phyloP scores from a whole-genome alignment of 306 rosid species.

The Pueraria montana region DNA sequence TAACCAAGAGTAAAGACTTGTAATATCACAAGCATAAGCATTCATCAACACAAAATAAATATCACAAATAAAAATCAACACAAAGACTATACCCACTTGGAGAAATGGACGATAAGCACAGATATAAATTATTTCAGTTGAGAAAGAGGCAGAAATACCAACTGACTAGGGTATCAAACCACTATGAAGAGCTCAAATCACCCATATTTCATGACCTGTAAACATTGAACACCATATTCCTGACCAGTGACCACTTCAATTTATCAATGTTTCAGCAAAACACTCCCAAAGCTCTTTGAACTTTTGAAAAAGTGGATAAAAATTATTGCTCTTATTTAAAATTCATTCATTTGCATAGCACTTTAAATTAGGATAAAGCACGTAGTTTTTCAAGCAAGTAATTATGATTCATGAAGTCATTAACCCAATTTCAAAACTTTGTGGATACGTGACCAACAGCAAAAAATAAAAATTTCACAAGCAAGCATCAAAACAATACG shows the following conservation, averaged over 20 bases:
- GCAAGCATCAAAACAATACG: conserved; percentile 1
- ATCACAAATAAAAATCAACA: conserved; percentile 4
- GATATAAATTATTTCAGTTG: neutral
- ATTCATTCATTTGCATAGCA: conserved; percentile 23
- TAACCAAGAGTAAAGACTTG: neutral
- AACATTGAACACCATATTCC: neutral
- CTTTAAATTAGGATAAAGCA: neutral
- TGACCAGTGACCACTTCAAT: neutral
- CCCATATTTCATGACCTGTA: conserved; percentile 4
- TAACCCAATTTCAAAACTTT: neutral
- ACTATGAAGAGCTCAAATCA: neutral
- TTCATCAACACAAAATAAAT: neutral
- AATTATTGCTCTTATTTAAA: neutral
- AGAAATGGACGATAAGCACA: neutral
- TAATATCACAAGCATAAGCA: conserved; percentile 16
- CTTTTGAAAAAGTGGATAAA: neutral
- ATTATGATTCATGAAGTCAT: neutral
- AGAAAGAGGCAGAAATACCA: neutral
- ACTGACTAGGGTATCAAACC: neutral
- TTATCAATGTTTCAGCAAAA: neutral
- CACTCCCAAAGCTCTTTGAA: conserved; percentile 8
- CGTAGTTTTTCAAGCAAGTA: conserved; percentile 6
- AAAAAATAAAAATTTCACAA: neutral
- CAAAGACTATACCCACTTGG: neutral
- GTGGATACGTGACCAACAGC: neutral